Conservation (phyloP, 805 yeast species). For the Lipomyces sp. region DNA sequence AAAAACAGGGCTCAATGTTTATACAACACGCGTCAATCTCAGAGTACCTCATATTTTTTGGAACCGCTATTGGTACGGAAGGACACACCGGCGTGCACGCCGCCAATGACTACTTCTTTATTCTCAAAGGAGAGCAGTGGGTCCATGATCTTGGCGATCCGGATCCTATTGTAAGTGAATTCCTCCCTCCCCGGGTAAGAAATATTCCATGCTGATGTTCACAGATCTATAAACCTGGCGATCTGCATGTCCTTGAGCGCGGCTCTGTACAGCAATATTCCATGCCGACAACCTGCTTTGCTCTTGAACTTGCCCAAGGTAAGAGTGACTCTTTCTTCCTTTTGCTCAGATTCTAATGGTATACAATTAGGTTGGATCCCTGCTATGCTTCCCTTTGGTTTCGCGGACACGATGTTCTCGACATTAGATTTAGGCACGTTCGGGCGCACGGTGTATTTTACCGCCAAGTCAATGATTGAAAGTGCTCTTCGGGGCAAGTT, state of each 20-base stretch:
- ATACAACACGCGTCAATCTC: constrained; percentile 92
- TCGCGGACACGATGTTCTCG: constrained; percentile 75
- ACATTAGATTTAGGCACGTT: constrained; percentile 80
- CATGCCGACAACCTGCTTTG: constrained; percentile 82
- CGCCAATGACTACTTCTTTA: constrained; percentile 97
- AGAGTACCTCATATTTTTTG: constrained; percentile 91
- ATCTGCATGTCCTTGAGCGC: constrained; percentile 74
- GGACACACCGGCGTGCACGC: constrained; percentile 96
- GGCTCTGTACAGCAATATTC: constrained; percentile 83
- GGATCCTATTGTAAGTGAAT: constrained; percentile 50
- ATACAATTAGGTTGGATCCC: constrained; percentile 79
- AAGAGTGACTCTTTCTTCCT: background rate
- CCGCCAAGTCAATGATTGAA: constrained; percentile 77
- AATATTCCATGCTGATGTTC: constrained; percentile 1
- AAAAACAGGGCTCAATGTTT: constrained; percentile 66
- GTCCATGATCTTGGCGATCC: constrained; percentile 73
- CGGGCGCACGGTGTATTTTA: constrained; percentile 67
- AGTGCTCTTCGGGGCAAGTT: constrained; percentile 74
- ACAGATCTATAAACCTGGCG: constrained; percentile 83
- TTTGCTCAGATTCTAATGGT: background rate
- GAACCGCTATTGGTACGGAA: constrained; percentile 91
- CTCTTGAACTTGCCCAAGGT: constrained; percentile 92
- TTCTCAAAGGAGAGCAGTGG: constrained; percentile 74
- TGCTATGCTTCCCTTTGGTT: constrained; percentile 95
- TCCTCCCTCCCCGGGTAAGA: background rate